Percentiles rank a stretch among this genome's conserved stretches.
These are phyloP conservation scores for Xylaria sp. DNA, from an alignment of 2,329 filamentous ascomycete species.

Conservation along the genomic window DNA sequence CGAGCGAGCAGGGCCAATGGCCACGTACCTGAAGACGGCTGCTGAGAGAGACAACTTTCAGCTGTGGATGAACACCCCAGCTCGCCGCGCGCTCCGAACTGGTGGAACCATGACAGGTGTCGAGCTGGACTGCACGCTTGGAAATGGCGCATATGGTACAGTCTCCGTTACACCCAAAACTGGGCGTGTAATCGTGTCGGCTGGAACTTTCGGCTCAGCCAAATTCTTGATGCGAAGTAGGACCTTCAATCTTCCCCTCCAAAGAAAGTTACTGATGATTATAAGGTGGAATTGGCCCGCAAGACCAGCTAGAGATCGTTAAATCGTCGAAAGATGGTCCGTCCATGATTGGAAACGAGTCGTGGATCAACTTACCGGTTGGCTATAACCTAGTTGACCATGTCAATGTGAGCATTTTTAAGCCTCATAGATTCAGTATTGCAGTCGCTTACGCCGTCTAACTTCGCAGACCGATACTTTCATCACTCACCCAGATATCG, in stretches of 20 bases:
- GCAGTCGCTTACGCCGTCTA: slow-evolving; percentile 27
- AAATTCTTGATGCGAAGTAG: slow-evolving; percentile 74
- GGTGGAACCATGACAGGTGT: slow-evolving; percentile 73
- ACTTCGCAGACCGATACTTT: slow-evolving; percentile 57
- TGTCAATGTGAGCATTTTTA: slow-evolving; percentile 53
- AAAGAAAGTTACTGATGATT: slow-evolving; percentile 25
- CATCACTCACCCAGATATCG: slow-evolving; percentile 58
- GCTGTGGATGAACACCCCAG: slow-evolving; percentile 73
- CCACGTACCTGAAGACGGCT: slow-evolving; percentile 75
- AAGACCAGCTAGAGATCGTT: slow-evolving; percentile 67
- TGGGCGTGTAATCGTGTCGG: slow-evolving; percentile 75
- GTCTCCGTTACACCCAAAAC: slow-evolving; percentile 68
- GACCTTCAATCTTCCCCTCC: slow-evolving; percentile 13
- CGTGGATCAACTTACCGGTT: slow-evolving; percentile 69
- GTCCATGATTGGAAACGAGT: slow-evolving; percentile 60
- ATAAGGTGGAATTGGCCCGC: slow-evolving; percentile 70
- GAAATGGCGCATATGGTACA: slow-evolving; percentile 66
- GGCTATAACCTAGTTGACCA: slow-evolving; percentile 70
- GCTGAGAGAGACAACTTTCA: slow-evolving; percentile 72
- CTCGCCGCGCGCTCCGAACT: slow-evolving; percentile 72
- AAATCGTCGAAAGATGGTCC: slow-evolving; percentile 61
- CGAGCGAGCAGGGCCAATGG: slow-evolving; percentile 74
- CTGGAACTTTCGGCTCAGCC: slow-evolving; percentile 75
- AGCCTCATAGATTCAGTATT: background rate
- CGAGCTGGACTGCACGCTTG: slow-evolving; percentile 68